Evolutionary conservation across 805 yeast species (phyloP).

Genomic region (Ogataea henricii): DNA sequence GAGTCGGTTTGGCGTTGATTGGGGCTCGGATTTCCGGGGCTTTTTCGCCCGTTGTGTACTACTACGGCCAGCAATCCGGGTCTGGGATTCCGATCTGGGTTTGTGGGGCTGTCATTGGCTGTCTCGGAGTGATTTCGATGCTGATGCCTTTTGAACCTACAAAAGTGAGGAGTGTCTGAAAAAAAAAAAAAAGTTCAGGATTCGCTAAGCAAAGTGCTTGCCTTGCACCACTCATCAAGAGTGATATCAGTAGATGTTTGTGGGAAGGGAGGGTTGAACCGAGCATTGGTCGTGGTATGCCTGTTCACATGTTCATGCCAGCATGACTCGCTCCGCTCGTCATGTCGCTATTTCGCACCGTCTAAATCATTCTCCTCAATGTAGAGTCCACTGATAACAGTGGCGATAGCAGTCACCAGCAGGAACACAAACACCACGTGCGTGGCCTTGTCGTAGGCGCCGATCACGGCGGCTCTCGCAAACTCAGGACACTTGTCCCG

Average conservation of each 20-base stretch:
- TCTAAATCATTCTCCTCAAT: slow-evolving; percentile 20
- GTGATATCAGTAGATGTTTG: too few species aligned
- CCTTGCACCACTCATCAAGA: too few species aligned
- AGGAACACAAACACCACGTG: slow-evolving; percentile 53
- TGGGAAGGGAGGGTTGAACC: too few species aligned
- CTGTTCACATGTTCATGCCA: too few species aligned
- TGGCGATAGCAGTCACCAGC: slow-evolving; percentile 24
- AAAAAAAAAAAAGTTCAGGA: too few species aligned
- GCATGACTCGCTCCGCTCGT: too few species aligned
- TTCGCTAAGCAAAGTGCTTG: too few species aligned
- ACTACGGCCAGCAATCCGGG: slow-evolving; percentile 42
- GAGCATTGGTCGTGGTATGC: too few species aligned
- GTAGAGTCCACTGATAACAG: slow-evolving; percentile 11
- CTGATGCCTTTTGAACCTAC: slow-evolving; percentile 48
- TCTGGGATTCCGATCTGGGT: slow-evolving; percentile 55
- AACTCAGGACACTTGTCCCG: slow-evolving; percentile 48
- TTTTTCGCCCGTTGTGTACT: slow-evolving; percentile 53
- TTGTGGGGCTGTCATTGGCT: slow-evolving; percentile 49
- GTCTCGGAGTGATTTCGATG: slow-evolving; percentile 43
- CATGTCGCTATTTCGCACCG: not conserved
- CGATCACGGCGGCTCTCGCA: slow-evolving; percentile 46
- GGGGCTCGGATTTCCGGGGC: slow-evolving; percentile 50
- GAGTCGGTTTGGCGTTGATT: slow-evolving; percentile 54
- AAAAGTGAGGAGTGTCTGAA: slow-evolving; percentile 28
- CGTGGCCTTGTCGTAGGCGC: slow-evolving; percentile 53